Base-by-base conservation (phyloP, 805 yeast genomes). In the Saturnispora silvae region DNA sequence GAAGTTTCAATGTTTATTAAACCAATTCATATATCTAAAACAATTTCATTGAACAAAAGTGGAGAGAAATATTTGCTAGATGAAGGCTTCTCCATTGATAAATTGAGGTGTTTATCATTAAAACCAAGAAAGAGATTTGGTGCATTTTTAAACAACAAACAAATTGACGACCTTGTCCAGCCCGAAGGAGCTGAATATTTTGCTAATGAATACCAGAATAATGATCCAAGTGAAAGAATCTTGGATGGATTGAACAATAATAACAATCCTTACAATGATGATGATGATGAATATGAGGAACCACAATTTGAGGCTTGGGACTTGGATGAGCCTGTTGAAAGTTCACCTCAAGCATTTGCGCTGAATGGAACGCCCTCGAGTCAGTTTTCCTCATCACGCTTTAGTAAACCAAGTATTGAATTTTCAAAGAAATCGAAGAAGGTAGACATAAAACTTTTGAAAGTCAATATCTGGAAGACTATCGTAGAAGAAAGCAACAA, bases 401-500 rank as follows among this genome's bases (percentile, higher is more conserved):
- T n/a, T n/a, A n/a, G n/a, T n/a, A n/a, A n/a, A n/a, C n/a, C n/a
- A n/a, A n/a, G n/a, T n/a, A n/a, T n/a, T n/a, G n/a, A n/a, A n/a
- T 69, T 64, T 45, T 66, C 74, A 4, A 53, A 66, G 19, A 67
- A 64, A 8, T 68, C 74, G 4, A 69, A 69, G 43, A 57, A 63
- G 39, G 73, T 69, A 26, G 70, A 69, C 46, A 64, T 69, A 27
- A 63, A 61, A 45, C 48, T 68, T 14, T 48, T 69, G 34, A 69
- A 69, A 48, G 65, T 64, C 20, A 67, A 68, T 41, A 42, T 69
- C 14, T 69, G 73, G 74, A 56, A 55, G 9, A 56, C 68, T 8
- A 49, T 61, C 40, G 62, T 59, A 16, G 51, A 48, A 23, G 41
- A 45, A 3, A 35, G 37, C 15, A 52, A 47, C 17, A 52, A 42